phyloP scores from a whole-genome alignment of 2,329 filamentous ascomycete species.

The Juglanconis sp. region DNA sequence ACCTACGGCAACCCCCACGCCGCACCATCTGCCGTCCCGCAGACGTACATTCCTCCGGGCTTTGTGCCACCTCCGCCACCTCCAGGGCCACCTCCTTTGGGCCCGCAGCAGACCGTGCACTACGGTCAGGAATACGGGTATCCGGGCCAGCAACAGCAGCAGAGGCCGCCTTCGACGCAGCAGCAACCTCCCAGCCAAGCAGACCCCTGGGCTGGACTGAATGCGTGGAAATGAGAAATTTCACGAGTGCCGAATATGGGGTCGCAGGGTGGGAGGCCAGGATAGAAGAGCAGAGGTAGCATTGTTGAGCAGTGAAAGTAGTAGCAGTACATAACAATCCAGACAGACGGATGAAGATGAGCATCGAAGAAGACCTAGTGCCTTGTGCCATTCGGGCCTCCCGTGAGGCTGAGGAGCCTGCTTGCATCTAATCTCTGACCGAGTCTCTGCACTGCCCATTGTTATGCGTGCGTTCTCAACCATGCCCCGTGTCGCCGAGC shows the following conservation, averaged over 20 bases:
- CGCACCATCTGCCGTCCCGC: slow-evolving; percentile 22
- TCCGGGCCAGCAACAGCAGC: slow-evolving; percentile 51
- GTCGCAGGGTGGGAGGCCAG: not conserved
- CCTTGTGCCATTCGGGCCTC: not conserved
- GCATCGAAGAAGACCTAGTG: not conserved
- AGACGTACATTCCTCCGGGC: slow-evolving; percentile 45
- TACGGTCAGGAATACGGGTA: slow-evolving; percentile 44
- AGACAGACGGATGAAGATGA: not conserved
- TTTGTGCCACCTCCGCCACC: slow-evolving; percentile 64
- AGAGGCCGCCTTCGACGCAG: slow-evolving; percentile 29
- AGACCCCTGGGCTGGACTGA: slow-evolving; percentile 71
- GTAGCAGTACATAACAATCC: not conserved
- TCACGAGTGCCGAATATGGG: not conserved
- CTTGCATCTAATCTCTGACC: not conserved
- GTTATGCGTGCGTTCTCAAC: too few relatives aligned
- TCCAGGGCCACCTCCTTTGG: slow-evolving; percentile 59
- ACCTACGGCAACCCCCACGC: slow-evolving; percentile 43
- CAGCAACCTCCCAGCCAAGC: slow-evolving; percentile 28
- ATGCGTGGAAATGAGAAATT: slow-evolving; percentile 58
- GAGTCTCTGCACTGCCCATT: too few relatives aligned
- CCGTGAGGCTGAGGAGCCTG: not conserved
- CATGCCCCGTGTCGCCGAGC: too few relatives aligned
- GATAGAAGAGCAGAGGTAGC: not conserved
- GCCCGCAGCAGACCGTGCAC: slow-evolving; percentile 60
- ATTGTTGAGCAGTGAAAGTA: not conserved